Conservation (phyloP, 805 yeast species). For the Sugiyamaella americana region DNA sequence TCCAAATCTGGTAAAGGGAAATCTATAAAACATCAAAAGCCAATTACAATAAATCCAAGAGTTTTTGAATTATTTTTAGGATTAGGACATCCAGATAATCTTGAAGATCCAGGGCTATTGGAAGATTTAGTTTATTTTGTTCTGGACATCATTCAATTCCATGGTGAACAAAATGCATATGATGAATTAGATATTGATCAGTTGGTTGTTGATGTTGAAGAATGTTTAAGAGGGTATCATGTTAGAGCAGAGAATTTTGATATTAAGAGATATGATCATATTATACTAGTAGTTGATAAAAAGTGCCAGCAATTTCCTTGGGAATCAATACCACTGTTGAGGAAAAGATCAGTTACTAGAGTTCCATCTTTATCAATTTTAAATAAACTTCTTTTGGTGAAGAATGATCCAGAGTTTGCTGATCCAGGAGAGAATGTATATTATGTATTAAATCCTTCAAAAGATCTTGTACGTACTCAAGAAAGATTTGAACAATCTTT, state of each 20-base stretch:
- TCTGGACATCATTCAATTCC: slow-evolving; percentile 52
- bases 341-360: slow-evolving; percentile 56
- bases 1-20: slow-evolving; percentile 13
- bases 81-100: slow-evolving; percentile 36
- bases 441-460: slow-evolving; percentile 75
- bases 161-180: slow-evolving; percentile 59
- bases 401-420: slow-evolving; percentile 6
- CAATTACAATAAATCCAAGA: slow-evolving; percentile 38
- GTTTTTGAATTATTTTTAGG: slow-evolving; percentile 48
- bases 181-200: slow-evolving; percentile 59
- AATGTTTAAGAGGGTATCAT: slow-evolving; percentile 36
- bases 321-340: slow-evolving; percentile 68
- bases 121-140: slow-evolving; percentile 62
- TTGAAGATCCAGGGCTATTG: slow-evolving; percentile 36
- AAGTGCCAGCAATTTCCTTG: slow-evolving; percentile 73
- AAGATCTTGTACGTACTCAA: slow-evolving; percentile 69
- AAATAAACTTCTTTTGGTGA: slow-evolving; percentile 29
- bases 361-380: slow-evolving; percentile 60
- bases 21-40: slow-evolving; percentile 10
- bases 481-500: slow-evolving; percentile 45
- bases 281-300: slow-evolving; percentile 64
- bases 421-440: slow-evolving; percentile 35
- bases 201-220: slow-evolving; percentile 47
- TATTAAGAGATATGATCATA: slow-evolving; percentile 39
- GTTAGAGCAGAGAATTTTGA: slow-evolving; percentile 6